Base-by-base conservation (phyloP, 352 stramenopile species). In the Phytopythium kandeliae region DNA sequence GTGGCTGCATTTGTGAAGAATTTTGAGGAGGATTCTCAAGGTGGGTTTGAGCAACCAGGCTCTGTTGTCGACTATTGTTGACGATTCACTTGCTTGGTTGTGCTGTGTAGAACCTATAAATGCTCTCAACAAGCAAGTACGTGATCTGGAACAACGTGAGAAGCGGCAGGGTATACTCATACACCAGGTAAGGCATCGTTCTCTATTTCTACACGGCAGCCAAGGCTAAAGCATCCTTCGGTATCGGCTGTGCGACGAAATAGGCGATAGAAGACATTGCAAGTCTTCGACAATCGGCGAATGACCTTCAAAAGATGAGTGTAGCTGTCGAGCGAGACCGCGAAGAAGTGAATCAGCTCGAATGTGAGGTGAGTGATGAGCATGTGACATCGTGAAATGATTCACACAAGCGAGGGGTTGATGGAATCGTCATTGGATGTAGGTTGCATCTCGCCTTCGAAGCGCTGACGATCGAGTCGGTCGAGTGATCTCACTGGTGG, bases 1-100 rank as follows among this genome's bases (percentile, higher is more conserved):
- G 70, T 85, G 44, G 33, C 77, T 6, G 42, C 54, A 9, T 80
- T 78, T 31, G 60, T 77, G 19, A 82, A 86, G 51, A 63, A 69
- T 21, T 52, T 78, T 1, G 69, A 84, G 31, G 38, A 56, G 17
- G 62, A 77, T 19, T 58, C 58, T 12, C 64, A 84, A 70, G 67
- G 72, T 84, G 24, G 36, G 35, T 45, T 21, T 3, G 22, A n/a
- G 16, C 35, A 40, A 40, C 28, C 4, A 31, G n/a, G n/a, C n/a
- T n/a, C n/a, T n/a, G n/a, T n/a, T n/a, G n/a, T n/a, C n/a, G n/a
- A n/a, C n/a, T n/a, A n/a, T n/a, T n/a, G n/a, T n/a, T n/a, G n/a
- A n/a, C n/a, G n/a, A n/a, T n/a, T n/a, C n/a, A n/a, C n/a, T n/a
- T n/a, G n/a, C n/a, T 26, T 30, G 13, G 15, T 21, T 33, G 13